Evolutionary conservation across 805 yeast genomes (phyloP).

Genomic region (Myxozyma vanderwaltii): DNA sequence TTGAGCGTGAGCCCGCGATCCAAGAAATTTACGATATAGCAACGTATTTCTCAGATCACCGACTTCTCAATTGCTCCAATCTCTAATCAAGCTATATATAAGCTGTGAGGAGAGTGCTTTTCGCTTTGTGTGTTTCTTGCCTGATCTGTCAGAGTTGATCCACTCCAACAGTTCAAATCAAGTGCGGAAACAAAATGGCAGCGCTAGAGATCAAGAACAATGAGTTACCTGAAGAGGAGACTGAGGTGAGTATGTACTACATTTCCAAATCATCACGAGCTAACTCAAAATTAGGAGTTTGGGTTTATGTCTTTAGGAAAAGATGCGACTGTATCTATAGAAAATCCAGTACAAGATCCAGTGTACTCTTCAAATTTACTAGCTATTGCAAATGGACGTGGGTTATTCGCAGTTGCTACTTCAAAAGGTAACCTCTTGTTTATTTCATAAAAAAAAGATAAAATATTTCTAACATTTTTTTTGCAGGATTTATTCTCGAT

Average conservation of each 20-base stretch:
- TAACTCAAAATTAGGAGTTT: constrained; percentile 9
- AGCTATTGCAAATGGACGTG: constrained; percentile 37
- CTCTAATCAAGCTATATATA: not conserved
- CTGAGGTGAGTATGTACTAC: constrained; percentile 15
- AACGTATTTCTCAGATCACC: too few species aligned
- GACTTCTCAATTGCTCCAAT: too few species aligned
- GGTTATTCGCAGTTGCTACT: constrained; percentile 37
- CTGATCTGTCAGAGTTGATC: not conserved
- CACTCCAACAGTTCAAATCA: too few species aligned
- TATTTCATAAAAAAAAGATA: not conserved
- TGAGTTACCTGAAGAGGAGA: constrained; percentile 28
- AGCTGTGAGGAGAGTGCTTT: not conserved
- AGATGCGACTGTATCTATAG: constrained; percentile 22
- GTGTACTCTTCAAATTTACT: constrained; percentile 27
- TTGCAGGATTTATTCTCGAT: constrained; percentile 31
- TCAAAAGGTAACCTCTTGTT: constrained; percentile 19
- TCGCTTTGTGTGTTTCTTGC: not conserved
- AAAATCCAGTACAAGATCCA: constrained; percentile 21
- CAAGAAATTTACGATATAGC: not conserved
- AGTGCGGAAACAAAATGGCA: constrained; percentile 7
- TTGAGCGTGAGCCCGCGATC: not conserved
- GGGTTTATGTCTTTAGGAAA: constrained; percentile 30
- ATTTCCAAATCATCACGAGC: not conserved
- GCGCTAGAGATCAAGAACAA: constrained; percentile 13
- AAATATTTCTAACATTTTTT: not conserved